These are phyloP conservation scores for Neonectria sp. DNA, from an alignment of 2,329 filamentous ascomycete species.

Conservation along the genomic window DNA sequence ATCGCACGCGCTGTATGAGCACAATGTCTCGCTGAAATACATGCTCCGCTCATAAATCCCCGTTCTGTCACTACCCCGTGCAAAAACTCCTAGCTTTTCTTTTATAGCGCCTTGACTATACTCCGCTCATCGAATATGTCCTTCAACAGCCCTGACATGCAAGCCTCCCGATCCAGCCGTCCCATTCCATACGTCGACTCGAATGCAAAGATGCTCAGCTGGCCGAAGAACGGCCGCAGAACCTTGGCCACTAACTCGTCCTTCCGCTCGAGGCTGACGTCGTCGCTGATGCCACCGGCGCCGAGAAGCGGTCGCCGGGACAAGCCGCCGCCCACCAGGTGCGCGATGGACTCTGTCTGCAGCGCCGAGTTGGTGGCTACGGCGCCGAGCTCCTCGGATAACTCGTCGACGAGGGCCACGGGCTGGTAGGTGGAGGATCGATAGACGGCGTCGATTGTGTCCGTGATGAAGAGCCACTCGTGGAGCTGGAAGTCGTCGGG, in stretches of 20 bases:
- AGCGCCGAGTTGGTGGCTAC: slow-evolving; percentile 51
- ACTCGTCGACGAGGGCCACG: slow-evolving; percentile 85
- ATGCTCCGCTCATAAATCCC: slow-evolving; percentile 23
- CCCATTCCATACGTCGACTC: slow-evolving; percentile 94
- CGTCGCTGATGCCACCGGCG: slow-evolving; percentile 68
- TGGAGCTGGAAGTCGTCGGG: slow-evolving; percentile 99
- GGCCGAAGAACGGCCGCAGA: slow-evolving; percentile 89
- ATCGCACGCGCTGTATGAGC: background rate
- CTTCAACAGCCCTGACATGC: slow-evolving; percentile 74
- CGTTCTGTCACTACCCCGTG: slow-evolving; percentile 7
- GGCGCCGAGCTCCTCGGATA: slow-evolving; percentile 81
- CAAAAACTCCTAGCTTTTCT: slow-evolving; percentile 8
- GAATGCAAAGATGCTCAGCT: slow-evolving; percentile 93
- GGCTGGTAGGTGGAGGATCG: slow-evolving; percentile 78
- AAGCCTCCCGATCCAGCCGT: slow-evolving; percentile 74
- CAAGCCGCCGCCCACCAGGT: slow-evolving; percentile 53
- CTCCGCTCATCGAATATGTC: slow-evolving; percentile 87
- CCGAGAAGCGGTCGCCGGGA: slow-evolving; percentile 66
- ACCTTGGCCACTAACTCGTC: slow-evolving; percentile 83
- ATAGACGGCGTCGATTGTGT: slow-evolving; percentile 97
- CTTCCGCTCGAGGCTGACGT: slow-evolving; percentile 70
- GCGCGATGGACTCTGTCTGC: slow-evolving; percentile 56
- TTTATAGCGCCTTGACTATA: slow-evolving; percentile 72
- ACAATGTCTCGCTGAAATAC: slow-evolving; percentile 5
- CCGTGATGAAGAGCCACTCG: slow-evolving; percentile 97